phyloP scores from a whole-genome alignment of 208 protist genomes.

The Leptomonas seymouri region DNA sequence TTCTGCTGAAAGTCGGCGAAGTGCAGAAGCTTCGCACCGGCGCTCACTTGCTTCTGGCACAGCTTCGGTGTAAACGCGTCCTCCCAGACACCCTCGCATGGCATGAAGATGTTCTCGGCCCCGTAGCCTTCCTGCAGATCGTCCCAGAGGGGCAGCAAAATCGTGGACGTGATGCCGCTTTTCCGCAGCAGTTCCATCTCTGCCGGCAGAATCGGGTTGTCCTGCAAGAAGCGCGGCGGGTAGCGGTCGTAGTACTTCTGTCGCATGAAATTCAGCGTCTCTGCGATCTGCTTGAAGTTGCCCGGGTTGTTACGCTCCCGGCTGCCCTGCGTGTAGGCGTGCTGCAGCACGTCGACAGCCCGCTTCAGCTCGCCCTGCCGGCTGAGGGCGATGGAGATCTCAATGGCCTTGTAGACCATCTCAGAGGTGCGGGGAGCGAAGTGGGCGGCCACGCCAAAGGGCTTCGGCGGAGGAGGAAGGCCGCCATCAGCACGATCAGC shows the following conservation, averaged over 20 bases:
- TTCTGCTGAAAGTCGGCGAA: conserved; percentile 30
- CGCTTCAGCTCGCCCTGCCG: conserved; percentile 74
- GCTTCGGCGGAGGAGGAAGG: conserved; percentile 7
- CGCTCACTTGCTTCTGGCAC: conserved; percentile 28
- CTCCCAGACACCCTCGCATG: conserved; percentile 61
- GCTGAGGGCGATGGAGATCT: conserved; percentile 52
- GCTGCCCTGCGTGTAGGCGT: conserved; percentile 64
- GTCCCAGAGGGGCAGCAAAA: conserved; percentile 87
- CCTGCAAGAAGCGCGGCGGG: conserved; percentile 80
- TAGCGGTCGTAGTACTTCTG: conserved; percentile 50
- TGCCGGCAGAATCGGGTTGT: conserved; percentile 74
- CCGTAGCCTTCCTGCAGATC: conserved; percentile 84
- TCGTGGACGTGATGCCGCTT: conserved; percentile 69
- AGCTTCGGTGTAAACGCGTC: conserved; percentile 53
- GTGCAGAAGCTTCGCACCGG: conserved; percentile 44
- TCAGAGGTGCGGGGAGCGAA: conserved; percentile 52
- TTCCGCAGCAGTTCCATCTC: conserved; percentile 82
- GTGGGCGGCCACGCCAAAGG: conserved; percentile 30
- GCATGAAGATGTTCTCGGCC: conserved; percentile 87
- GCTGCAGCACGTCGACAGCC: conserved; percentile 80
- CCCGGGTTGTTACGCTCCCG: conserved; percentile 62
- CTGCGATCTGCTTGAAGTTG: conserved; percentile 70
- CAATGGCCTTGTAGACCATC: conserved; percentile 68
- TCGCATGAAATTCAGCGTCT: conserved; percentile 65
- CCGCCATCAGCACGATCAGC: background rate